Evolutionary conservation across 192 early-diverging fungal genomes (phyloP).

Genomic region (Anaeromyces robustus): DNA sequence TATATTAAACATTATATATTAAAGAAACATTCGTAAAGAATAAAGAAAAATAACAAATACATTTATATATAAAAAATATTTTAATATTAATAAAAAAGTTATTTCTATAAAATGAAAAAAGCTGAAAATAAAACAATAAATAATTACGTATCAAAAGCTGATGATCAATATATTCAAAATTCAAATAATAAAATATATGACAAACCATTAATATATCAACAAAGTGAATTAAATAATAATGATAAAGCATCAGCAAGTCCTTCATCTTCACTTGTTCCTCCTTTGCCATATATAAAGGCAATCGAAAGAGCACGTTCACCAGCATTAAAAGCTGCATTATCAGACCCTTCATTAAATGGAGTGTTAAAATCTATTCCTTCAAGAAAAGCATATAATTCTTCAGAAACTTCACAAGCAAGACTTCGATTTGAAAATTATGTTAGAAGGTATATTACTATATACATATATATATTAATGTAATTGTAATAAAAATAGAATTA

Average conservation of each 20-base stretch:
- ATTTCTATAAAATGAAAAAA: background rate
- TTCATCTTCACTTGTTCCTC: background rate
- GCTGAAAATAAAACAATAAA: background rate
- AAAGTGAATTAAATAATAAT: background rate
- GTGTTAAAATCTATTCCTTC: constrained; percentile 4
- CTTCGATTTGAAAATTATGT: constrained; percentile 7
- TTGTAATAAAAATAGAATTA: no score
- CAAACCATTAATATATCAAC: background rate
- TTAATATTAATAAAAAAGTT: background rate
- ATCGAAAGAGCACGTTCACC: constrained; percentile 4
- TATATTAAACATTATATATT: no score
- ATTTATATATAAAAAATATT: background rate
- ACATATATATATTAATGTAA: no score
- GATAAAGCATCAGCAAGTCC: background rate
- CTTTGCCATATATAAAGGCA: background rate
- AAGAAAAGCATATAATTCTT: background rate
- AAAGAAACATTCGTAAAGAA: no score
- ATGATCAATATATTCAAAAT: background rate
- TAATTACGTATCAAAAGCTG: background rate
- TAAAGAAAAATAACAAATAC: no score
- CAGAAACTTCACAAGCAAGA: constrained; percentile 2
- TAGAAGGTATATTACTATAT: constrained; percentile 4
- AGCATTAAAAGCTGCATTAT: constrained; percentile 14
- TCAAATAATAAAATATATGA: background rate
- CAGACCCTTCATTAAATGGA: constrained; percentile 10